Conservation (phyloP, 2,329 filamentous ascomycete species). For the Pestalotiopsis sp. region DNA sequence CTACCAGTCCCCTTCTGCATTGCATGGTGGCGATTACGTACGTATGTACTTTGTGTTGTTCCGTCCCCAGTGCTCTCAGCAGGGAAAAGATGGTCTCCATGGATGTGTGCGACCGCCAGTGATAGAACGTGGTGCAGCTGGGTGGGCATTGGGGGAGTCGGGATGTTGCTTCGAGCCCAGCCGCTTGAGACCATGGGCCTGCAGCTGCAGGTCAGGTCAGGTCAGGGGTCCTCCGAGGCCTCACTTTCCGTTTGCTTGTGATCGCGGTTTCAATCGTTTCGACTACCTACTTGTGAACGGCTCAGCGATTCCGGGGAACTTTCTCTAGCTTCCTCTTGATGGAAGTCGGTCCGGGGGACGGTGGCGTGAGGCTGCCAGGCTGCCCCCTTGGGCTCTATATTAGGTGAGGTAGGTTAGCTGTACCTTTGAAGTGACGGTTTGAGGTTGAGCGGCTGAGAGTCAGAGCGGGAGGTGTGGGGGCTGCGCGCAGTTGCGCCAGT, state of each 20-base stretch:
- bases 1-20: background rate
- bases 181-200: no score
- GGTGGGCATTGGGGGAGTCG: background rate
- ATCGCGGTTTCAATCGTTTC: background rate
- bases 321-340: background rate
- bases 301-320: background rate
- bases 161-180: background rate
- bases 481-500: background rate
- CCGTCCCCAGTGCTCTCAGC: background rate
- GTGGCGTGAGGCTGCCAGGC: background rate
- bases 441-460: background rate
- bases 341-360: background rate
- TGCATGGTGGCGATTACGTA: background rate
- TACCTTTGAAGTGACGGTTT: slow-evolving; percentile 1
- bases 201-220: no score
- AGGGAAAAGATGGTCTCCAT: background rate
- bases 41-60: background rate
- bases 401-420: background rate
- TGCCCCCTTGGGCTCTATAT: background rate
- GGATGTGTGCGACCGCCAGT: background rate
- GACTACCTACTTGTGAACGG: background rate
- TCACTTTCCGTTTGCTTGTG: background rate
- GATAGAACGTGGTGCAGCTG: background rate
- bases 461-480: slow-evolving; percentile 4
- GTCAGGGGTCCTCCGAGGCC: background rate